phyloP scores from a whole-genome alignment of 1,284 basidiomycete species.

The Sanghuangporus baumii region DNA sequence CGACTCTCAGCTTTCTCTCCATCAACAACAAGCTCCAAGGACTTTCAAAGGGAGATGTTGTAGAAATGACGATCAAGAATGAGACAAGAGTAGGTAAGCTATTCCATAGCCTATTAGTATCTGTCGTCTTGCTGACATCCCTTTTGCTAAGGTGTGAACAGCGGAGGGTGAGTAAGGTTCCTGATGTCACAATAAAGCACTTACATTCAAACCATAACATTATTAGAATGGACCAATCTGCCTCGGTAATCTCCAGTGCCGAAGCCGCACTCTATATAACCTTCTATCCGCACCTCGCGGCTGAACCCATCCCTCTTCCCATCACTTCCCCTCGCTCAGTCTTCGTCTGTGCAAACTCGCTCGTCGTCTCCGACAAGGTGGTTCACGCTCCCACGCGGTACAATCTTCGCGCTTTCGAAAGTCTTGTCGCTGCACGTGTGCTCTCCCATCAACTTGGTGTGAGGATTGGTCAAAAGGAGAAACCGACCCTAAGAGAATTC shows the following conservation, averaged over 20 bases:
- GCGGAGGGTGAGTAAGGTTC: conserved; percentile 52
- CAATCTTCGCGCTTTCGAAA: conserved; percentile 86
- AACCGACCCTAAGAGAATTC: conserved; percentile 37
- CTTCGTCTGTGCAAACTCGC: conserved; percentile 81
- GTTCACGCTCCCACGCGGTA: conserved; percentile 72
- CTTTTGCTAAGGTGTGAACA: conserved; percentile 49
- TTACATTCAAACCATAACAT: not conserved
- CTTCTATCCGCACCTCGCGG: conserved; percentile 73
- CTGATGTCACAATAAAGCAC: not conserved
- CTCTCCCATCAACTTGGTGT: conserved; percentile 56
- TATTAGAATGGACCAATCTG: conserved; percentile 76
- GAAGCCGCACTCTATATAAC: conserved; percentile 72
- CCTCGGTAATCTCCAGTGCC: conserved; percentile 68
- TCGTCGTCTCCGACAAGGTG: conserved; percentile 80
- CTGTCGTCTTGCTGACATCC: conserved; percentile 1
- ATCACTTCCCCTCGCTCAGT: conserved; percentile 42
- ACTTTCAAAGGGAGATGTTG: conserved; percentile 65
- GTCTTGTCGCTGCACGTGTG: conserved; percentile 70
- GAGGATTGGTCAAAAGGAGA: conserved; percentile 36
- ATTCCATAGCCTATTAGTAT: not conserved
- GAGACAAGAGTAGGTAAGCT: conserved; percentile 72
- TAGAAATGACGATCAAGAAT: conserved; percentile 74
- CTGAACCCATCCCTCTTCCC: conserved; percentile 58
- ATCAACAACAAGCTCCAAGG: conserved; percentile 62
- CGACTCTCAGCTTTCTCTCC: conserved; percentile 71